Evolutionary conservation across 352 stramenopile genomes (phyloP).

Genomic region (Thalassiosira hispida): DNA sequence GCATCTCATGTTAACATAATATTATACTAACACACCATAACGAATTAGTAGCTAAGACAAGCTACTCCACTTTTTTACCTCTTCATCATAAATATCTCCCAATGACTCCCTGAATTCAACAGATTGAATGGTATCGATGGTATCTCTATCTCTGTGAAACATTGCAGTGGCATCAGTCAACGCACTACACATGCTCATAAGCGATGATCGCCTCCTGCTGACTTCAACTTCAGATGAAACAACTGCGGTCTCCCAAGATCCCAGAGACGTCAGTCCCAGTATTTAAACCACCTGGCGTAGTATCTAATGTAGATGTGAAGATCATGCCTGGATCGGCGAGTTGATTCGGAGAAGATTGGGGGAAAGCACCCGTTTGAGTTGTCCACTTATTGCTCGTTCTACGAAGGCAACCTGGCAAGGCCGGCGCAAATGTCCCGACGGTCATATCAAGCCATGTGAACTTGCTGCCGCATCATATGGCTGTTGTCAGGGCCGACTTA

Average conservation of each 20-base stretch:
- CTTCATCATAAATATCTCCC: constrained; percentile 24
- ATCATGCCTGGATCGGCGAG: constrained; percentile 42
- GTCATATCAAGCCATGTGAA: too few species aligned
- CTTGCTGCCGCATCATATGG: too few species aligned
- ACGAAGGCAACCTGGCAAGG: constrained; percentile 26
- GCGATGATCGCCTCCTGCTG: constrained; percentile 24
- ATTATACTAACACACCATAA: too few species aligned
- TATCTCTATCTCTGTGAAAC: constrained; percentile 34
- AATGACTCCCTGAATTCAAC: constrained; percentile 43
- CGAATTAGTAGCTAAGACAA: too few species aligned
- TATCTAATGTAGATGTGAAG: constrained; percentile 55
- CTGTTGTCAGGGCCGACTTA: too few species aligned
- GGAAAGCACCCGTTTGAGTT: constrained; percentile 1
- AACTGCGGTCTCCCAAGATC: constrained; percentile 30
- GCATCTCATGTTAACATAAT: too few species aligned
- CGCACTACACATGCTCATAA: constrained; percentile 36
- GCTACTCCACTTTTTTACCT: too few species aligned
- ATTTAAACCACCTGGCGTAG: constrained; percentile 50
- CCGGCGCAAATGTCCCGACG: not conserved
- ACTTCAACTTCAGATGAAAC: constrained; percentile 32
- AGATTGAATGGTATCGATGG: constrained; percentile 36
- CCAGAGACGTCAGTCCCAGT: constrained; percentile 46
- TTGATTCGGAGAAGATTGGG: constrained; percentile 4
- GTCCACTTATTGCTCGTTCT: constrained; percentile 20
- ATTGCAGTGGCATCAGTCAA: constrained; percentile 23